phyloP scores from a whole-genome alignment of 495 filamentous ascomycete genomes.

The Lasiosphaeriaceae sp. region DNA sequence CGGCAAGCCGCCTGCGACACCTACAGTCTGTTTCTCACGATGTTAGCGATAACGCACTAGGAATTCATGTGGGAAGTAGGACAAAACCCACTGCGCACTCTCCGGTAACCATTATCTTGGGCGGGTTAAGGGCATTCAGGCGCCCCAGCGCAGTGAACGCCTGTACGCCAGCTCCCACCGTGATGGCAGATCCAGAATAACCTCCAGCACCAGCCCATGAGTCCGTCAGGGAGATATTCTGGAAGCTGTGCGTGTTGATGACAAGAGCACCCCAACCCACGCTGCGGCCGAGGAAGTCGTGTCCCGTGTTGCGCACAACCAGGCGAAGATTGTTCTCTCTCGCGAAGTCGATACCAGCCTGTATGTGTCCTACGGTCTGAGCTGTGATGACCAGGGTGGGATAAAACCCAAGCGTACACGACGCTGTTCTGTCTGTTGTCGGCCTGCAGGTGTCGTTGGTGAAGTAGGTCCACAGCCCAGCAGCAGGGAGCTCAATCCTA shows the following conservation, averaged over 20 bases:
- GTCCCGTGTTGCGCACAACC: constrained; percentile 64
- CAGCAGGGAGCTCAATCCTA: constrained; percentile 37
- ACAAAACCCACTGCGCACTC: constrained; percentile 34
- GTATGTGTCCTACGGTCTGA: constrained; percentile 38
- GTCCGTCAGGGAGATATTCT: constrained; percentile 42
- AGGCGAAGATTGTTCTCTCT: constrained; percentile 54
- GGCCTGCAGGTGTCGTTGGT: constrained; percentile 45
- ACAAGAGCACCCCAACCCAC: constrained; percentile 56
- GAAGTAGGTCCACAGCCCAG: constrained; percentile 44
- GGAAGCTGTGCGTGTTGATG: constrained; percentile 63
- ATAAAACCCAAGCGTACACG: constrained; percentile 58
- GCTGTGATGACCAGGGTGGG: constrained; percentile 53
- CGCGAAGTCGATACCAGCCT: constrained; percentile 51
- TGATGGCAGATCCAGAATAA: constrained; percentile 45
- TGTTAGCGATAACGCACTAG: constrained; percentile 35
- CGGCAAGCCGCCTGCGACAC: constrained; percentile 49
- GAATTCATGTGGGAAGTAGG: constrained; percentile 1
- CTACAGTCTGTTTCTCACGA: constrained; percentile 47
- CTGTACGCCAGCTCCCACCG: constrained; percentile 48
- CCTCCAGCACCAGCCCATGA: constrained; percentile 29
- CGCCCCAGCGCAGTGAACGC: constrained; percentile 38
- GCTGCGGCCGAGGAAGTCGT: constrained; percentile 55
- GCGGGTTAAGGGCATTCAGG: constrained; percentile 40
- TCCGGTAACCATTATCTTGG: constrained; percentile 47
- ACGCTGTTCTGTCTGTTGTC: constrained; percentile 38